Conservation (phyloP, 140 eudicot species). For the Cichorium intybus region DNA sequence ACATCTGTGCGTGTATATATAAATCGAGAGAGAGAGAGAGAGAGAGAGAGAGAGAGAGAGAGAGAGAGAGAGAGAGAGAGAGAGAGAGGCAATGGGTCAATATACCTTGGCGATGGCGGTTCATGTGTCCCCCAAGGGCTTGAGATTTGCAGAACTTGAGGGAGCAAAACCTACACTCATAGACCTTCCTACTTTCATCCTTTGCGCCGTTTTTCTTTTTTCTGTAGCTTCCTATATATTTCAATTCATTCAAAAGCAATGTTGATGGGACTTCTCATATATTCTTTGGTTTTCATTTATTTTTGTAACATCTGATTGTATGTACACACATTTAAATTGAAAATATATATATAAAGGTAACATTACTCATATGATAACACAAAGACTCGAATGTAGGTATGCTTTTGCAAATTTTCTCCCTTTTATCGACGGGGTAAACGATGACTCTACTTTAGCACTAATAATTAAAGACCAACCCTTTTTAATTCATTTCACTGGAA, state of each 20-base stretch:
- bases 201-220: conserved; percentile 80
- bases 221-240: conserved; percentile 39
- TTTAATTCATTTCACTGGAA: background rate
- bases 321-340: background rate
- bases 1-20: background rate
- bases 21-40: background rate
- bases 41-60: conserved; percentile 14
- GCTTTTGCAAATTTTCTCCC: background rate
- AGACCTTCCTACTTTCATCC: conserved; percentile 75
- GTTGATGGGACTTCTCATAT: background rate
- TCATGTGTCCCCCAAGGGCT: conserved; percentile 99
- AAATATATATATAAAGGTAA: background rate
- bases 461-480: background rate
- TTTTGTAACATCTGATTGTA: background rate
- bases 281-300: background rate
- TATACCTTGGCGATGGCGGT: conserved; percentile 98
- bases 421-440: background rate
- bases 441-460: background rate
- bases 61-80: background rate
- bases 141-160: conserved; percentile 97
- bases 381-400: background rate
- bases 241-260: background rate
- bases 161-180: conserved; percentile 98
- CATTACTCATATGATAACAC: background rate
- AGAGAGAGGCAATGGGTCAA: background rate